Base-by-base conservation (phyloP, 2,329 filamentous ascomycete species). In the Knufia fluminis region DNA sequence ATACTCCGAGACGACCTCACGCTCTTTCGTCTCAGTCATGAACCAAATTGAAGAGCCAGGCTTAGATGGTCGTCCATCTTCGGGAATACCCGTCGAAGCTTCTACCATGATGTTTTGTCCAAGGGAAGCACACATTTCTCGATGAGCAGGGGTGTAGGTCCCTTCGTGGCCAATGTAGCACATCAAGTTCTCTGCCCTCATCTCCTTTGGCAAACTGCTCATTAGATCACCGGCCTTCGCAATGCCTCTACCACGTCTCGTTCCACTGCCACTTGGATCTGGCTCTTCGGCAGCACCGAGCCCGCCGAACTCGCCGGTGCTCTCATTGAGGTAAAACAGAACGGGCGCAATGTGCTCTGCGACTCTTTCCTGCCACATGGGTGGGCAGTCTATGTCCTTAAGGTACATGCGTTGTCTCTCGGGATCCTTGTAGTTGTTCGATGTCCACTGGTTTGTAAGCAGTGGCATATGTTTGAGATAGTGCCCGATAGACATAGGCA, bases 61-160 rank as follows among this genome's bases (percentile, higher is more conserved):
- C 55, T 82, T 86, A 39, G 79, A 79, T 0, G 68, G 68, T 62
- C 92, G 86, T 3, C 85, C 86, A 45, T 85, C 74, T 48, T 83
- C 78, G 16, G 78, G 71, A 2, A 79, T 71, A 1, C 71, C 72
- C 39, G 67, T 68, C 0, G 91, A 97, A 1, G 89, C 82, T 57
- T 96, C 88, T 1, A 98, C 89, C 92, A 98, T 97, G 59, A 98
- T 91, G 62, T 98, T 98, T 58, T 98, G 92, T 0, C 92, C 91
- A 10, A 97, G 71, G 31, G 86, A 94, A 10, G 88, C 92, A 66
- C 92, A 98, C 92, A 98, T 98, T 66, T 98, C 92, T 57, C 88
- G 81, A 68, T 98, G 92, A 0, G 90, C 83, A 8, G 92, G 91
- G 0, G 92, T 98, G 62, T 91, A 97, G 1, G 92, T 98, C 4